Percentiles rank a stretch among this genome's conserved stretches.
These are phyloP conservation scores for Nissolia schottii DNA, from an alignment of 306 rosid genomes.

Conservation along the genomic window DNA sequence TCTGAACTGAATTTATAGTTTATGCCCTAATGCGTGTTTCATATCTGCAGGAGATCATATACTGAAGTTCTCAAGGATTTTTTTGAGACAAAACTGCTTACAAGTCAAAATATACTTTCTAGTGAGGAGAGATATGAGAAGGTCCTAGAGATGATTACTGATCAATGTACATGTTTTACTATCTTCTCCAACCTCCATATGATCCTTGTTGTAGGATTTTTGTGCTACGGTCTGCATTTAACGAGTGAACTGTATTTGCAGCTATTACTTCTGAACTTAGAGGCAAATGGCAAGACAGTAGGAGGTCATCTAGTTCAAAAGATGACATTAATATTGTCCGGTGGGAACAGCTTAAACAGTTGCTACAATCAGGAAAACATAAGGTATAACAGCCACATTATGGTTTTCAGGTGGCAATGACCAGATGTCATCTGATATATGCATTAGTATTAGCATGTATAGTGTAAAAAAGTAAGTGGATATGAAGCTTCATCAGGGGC, in stretches of 20 bases:
- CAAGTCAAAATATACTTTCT: conserved; percentile 61
- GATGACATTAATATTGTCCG: conserved; percentile 64
- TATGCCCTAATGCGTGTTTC: conserved; percentile 23
- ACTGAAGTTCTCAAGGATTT: conserved; percentile 61
- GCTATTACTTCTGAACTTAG: conserved; percentile 82
- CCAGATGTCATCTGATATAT: not conserved
- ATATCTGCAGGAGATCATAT: conserved; percentile 66
- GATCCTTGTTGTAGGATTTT: not conserved
- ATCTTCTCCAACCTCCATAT: not conserved
- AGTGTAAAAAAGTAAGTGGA: not conserved
- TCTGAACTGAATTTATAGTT: conserved; percentile 18
- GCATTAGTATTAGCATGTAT: not conserved
- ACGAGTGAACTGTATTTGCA: conserved; percentile 39
- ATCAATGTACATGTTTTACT: conserved; percentile 49
- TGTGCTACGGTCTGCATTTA: conserved; percentile 6
- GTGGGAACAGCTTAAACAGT: conserved; percentile 79
- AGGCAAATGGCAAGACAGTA: conserved; percentile 78
- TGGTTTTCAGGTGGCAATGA: not conserved
- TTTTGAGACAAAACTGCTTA: conserved; percentile 67
- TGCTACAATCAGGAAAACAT: conserved; percentile 66
- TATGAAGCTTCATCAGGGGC: not conserved
- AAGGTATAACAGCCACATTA: conserved; percentile 45
- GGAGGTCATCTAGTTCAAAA: conserved; percentile 53
- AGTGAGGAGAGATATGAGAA: conserved; percentile 81
- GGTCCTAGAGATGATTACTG: conserved; percentile 79